Evolutionary conservation across 2,329 filamentous ascomycete genomes (phyloP), one percentile per base, ranked within the genome.

Genomic region (Stagonosporopsis vannaccii): DNA sequence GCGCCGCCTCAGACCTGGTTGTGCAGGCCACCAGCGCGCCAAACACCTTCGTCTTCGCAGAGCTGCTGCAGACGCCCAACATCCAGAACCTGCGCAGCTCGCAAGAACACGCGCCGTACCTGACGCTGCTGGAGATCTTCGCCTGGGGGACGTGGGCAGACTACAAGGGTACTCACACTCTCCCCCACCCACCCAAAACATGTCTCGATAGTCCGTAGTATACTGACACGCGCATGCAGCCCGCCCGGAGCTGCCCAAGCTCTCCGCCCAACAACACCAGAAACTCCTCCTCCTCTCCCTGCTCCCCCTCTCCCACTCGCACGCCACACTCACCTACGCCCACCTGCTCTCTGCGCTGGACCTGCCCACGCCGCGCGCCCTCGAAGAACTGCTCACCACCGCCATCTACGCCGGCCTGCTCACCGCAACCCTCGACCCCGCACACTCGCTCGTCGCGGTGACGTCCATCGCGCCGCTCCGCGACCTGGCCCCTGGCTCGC

Each of bases 201-300:
- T 15, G 12, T n/a, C 12, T 3, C 13, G 20, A 15, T 13, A 13
- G 12, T 15, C 30, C 6, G 8, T 12, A 19, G 8, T 15, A 32
- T 4, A 19, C 58, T 62, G 26, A 63, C 50, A 37, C 4, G 4
- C 4, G 7, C n/a, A 25, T 30, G 6, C 46, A 65, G 67, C 53
- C 47, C 63, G 74, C 81, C 79, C 76, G 63, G 81, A 79, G 12
- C 87, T 97, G 2, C 95, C 94, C 2, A 60, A 81, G 7, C 86
- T 99, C 44, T 89, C 84, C 72, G 82, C 86, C 0, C 81, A 85
- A 50, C 95, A 99, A 79, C 79, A 82, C 39, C 84, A 88, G 61
- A 99, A 99, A 79, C 90, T 99, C 39, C 90, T 92, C 50, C 91
- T 97, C 71, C 89, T 99, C 35, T 92, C 92, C 19, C 86, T 99